Base-by-base conservation (phyloP, 768 basidiomycete genomes). In the Tylopilus plumbeoviolaceoides region DNA sequence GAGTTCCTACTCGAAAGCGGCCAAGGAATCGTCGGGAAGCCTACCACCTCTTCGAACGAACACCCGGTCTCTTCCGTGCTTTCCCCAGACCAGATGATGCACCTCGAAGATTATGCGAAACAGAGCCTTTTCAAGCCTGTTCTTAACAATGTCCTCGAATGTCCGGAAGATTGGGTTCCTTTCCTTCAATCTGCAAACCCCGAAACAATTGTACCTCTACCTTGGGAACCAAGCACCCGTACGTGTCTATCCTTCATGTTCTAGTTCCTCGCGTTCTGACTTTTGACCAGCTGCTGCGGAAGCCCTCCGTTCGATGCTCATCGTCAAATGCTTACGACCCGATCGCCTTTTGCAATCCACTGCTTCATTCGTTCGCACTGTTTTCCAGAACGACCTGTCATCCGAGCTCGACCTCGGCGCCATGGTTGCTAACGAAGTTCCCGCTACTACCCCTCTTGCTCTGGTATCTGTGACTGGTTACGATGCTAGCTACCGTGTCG, bases 401-500 rank as follows among this genome's bases (percentile, higher is more conserved):
- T 79, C 91, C 1, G 79, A 76, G 42, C 91, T 85, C 65, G 88
- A 94, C 49, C 81, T 99, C 25, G 78, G 79, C 18, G 68, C 71
- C 9, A 87, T 98, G 75, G 91, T 98, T 25, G 60, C 76, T 7
- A 79, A 88, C 61, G 93, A 98, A 65, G 81, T 94, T 30, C 78
- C 81, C 4, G 79, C 93, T 3, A 77, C 81, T 4, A 91, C 91
- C 0, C 95, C 97, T 1, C 73, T 98, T 23, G 90, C 93, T 4
- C 75, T 99, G 45, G 83, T 94, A 28, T 98, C 95, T 7, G 93
- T 99, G 4, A 84, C 91, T 3, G 97, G 97, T 15, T 95, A 97
- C 64, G 97, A 99, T 66, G 97, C 97, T n/a, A 95, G 94, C 69
- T 98, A 95, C 69, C 84, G 90, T 45, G 91, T 97, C 36, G 94